Base-by-base conservation (phyloP, 495 filamentous ascomycete species). In the Pseudevernia furfuracea region DNA sequence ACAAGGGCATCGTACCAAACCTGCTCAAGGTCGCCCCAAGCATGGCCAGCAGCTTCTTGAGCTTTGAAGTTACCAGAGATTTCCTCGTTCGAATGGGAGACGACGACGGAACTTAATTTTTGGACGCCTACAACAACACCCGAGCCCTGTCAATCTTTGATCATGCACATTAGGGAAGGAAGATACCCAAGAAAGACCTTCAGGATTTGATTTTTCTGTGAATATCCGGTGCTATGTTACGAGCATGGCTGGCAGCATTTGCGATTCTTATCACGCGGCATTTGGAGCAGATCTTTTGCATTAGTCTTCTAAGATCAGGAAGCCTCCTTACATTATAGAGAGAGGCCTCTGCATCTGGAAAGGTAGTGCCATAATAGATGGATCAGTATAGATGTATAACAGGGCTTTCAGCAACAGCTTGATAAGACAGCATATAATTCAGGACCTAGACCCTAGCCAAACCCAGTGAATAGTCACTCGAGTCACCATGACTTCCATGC, bases 1-100 rank as follows among this genome's bases (percentile, higher is more conserved):
- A 96, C 77, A 97, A 96, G 74, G 92, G 92, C 21, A 88, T 97
- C 67, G 83, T 92, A 25, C 95, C 94, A 4, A 98, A 98, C 71
- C 80, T 97, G 7, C 81, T 97, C 52, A 98, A 98, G 75, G 94
- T 98, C 21, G 94, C 94, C 9, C 94, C 94, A 10, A 97, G 94
- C 71, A 98, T 98, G 92, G 94, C 95, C 32, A 94, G 91, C 69
- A 96, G 89, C 74, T 98, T 95, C 91, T 82, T 96, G 32, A 97
- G 93, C 78, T 98, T 92, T 72, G 94, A 98, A 76, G 72, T 97
- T 58, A 91, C 89, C 34, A 82, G 94, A 65, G 94, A 98, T 76
- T 87, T 96, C 71, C 73, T 96, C 23, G 78, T 92, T 39, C 76
- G 74, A 11, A 67, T 91, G 59, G 81, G 78, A 41, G 74, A 77